Conservation (phyloP, 257 asterid genomes). For the Lithospermum erythrorhizon region DNA sequence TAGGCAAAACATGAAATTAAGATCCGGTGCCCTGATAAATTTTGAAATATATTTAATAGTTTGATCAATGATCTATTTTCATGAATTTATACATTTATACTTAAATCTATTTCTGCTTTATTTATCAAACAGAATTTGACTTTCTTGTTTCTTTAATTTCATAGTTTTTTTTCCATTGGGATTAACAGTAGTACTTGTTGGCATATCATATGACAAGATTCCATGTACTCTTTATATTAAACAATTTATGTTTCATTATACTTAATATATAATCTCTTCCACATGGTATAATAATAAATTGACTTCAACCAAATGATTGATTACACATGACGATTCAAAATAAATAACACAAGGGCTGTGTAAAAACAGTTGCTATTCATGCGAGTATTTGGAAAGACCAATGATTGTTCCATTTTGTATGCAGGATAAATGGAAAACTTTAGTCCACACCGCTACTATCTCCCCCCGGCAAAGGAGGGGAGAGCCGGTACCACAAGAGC, state of each 20-base stretch:
- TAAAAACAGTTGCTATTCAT: background rate
- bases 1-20: too few species aligned
- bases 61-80: too few species aligned
- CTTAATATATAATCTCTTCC: background rate
- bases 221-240: too few species aligned
- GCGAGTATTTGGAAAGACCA: background rate
- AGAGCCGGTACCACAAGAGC: conserved; percentile 87
- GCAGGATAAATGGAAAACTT: conserved; percentile 92
- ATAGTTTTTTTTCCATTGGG: background rate
- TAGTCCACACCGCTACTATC: conserved; percentile 87
- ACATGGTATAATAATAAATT: conserved; percentile 10
- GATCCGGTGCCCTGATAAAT: too few species aligned
- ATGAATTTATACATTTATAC: too few species aligned
- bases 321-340: conserved; percentile 11
- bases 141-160: background rate
- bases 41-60: too few species aligned
- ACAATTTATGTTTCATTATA: too few species aligned
- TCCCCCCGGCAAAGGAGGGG: conserved; percentile 90
- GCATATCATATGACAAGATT: too few species aligned
- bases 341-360: conserved; percentile 23
- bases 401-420: conserved; percentile 9
- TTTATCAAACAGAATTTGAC: background rate
- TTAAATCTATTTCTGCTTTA: too few species aligned
- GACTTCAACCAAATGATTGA: conserved; percentile 19
- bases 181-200: background rate